These are phyloP conservation scores for Gossypium trilobum DNA, from an alignment of 441 rosid species.

Conservation along the genomic window DNA sequence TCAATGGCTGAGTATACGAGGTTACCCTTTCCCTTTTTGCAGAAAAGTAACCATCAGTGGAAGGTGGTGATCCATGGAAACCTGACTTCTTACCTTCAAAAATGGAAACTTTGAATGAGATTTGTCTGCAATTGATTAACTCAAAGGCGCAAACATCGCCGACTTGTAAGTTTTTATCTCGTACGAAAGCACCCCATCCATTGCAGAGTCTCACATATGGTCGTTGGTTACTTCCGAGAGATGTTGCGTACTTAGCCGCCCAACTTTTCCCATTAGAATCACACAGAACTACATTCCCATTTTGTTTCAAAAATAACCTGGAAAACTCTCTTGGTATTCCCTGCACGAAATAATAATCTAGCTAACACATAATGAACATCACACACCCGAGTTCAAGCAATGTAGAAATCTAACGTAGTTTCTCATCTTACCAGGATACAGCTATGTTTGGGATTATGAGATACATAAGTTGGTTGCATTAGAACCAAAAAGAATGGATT, in stretches of 20 bases:
- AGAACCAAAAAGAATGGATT: conserved; percentile 4
- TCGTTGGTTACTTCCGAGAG: neutral
- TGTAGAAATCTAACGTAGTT: neutral
- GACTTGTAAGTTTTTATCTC: neutral
- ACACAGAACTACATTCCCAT: neutral
- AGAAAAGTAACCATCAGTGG: neutral
- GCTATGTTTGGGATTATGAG: neutral
- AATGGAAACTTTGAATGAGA: neutral
- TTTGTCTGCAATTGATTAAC: neutral
- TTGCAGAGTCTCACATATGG: neutral
- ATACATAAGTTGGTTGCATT: neutral
- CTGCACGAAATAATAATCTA: neutral
- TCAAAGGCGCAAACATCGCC: conserved; percentile 11
- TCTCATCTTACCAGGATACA: neutral
- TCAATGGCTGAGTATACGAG: neutral
- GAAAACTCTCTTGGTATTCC: neutral
- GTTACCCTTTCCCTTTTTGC: neutral
- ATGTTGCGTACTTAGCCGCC: neutral
- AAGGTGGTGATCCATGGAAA: neutral
- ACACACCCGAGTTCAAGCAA: neutral
- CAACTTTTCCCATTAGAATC: conserved; percentile 3
- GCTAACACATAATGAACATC: neutral
- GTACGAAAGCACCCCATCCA: neutral
- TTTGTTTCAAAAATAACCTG: neutral
- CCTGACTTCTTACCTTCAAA: neutral